phyloP scores from a whole-genome alignment of 2,329 filamentous ascomycete species.

The Fusarium sp. region DNA sequence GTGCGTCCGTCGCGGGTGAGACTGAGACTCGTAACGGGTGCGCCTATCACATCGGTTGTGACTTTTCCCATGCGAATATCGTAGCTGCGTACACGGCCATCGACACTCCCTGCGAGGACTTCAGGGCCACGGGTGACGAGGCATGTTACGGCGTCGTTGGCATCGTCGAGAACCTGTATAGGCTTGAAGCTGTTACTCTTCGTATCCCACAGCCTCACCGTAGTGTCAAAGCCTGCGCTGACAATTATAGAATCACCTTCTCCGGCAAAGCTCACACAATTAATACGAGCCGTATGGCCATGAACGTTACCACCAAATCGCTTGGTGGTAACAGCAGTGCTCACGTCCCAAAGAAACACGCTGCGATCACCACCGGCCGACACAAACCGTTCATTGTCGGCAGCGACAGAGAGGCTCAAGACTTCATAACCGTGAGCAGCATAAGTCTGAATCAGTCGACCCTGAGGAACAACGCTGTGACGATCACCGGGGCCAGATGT shows the following conservation, averaged over 20 bases:
- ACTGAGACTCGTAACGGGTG: conserved; percentile 78
- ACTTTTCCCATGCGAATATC: conserved; percentile 81
- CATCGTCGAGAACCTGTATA: conserved; percentile 78
- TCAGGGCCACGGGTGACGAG: conserved; percentile 61
- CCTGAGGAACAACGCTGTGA: conserved; percentile 54
- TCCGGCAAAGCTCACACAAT: conserved; percentile 82
- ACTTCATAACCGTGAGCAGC: conserved; percentile 92
- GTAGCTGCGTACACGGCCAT: conserved; percentile 83
- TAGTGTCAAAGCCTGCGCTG: conserved; percentile 79
- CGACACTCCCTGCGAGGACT: conserved; percentile 82
- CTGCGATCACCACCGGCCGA: conserved; percentile 90
- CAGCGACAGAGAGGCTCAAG: conserved; percentile 78
- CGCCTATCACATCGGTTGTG: conserved; percentile 76
- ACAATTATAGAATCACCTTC: conserved; percentile 78
- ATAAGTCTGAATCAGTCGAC: conserved; percentile 85
- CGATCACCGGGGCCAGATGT: conserved; percentile 48
- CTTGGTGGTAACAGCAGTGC: conserved; percentile 78
- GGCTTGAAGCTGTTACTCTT: conserved; percentile 66
- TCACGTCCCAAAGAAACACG: conserved; percentile 95
- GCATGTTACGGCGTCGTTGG: conserved; percentile 72
- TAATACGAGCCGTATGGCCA: conserved; percentile 79
- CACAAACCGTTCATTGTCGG: conserved; percentile 85
- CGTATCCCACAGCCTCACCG: conserved; percentile 80
- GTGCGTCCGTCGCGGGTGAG: conserved; percentile 79
- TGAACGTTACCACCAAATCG: conserved; percentile 72